Percentiles rank a stretch among this genome's conserved stretches.
Conservation (phyloP, 257 asterid species). For the Ophiorrhiza pumila region DNA sequence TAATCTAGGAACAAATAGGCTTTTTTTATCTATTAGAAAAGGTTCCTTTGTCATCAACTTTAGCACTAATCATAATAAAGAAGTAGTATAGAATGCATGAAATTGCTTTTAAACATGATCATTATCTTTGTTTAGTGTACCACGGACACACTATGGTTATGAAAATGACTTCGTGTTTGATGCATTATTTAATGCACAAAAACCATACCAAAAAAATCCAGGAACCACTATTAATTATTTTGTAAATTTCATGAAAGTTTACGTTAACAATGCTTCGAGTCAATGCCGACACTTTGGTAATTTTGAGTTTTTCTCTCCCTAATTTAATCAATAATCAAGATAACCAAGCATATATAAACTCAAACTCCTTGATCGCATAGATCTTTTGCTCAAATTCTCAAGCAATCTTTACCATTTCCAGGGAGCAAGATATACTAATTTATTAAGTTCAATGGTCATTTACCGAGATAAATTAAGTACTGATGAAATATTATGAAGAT, state of each 20-base stretch:
- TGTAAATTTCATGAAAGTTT: background rate
- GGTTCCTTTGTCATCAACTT: conserved; percentile 11
- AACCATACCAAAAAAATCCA: background rate
- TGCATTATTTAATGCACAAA: conserved; percentile 15
- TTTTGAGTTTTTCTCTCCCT: background rate
- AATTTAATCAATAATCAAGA: conserved; percentile 1
- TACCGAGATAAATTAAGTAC: background rate
- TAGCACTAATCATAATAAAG: conserved; percentile 11
- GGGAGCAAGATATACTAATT: background rate
- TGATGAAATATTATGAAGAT: background rate
- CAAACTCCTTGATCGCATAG: background rate
- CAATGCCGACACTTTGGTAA: conserved; percentile 34
- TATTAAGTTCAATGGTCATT: background rate
- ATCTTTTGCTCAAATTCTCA: background rate
- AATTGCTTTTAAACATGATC: conserved; percentile 1
- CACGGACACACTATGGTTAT: conserved; percentile 12
- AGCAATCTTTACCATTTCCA: background rate
- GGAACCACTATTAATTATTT: background rate
- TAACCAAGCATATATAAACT: background rate
- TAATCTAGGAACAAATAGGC: conserved; percentile 8
- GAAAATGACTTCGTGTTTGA: conserved; percentile 13
- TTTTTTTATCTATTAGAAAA: conserved; percentile 14
- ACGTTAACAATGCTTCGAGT: conserved; percentile 2
- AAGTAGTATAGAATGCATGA: conserved; percentile 5
- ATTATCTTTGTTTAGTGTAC: conserved; percentile 11